Conservation (phyloP, 192 early-diverging fungal genomes). For the Rhizophagus clarus region DNA sequence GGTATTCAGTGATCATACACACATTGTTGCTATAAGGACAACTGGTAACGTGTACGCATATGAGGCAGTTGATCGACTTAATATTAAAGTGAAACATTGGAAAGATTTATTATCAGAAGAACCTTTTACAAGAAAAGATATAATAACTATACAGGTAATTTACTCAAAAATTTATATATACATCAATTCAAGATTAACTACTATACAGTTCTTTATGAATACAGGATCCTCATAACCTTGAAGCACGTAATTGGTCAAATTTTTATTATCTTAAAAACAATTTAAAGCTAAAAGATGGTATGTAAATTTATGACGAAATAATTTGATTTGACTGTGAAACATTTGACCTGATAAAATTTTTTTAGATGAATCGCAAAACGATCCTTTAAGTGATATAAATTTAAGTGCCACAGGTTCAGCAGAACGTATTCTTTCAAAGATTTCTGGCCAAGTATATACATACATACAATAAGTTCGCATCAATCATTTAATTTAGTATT, state of each 20-base stretch:
- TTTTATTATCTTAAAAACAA: constrained; percentile 80
- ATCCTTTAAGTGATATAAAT: constrained; percentile 67
- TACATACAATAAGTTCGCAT: too few species aligned
- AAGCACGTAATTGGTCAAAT: constrained; percentile 63
- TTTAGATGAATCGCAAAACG: constrained; percentile 14
- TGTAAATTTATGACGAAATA: constrained; percentile 5
- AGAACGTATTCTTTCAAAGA: constrained; percentile 54
- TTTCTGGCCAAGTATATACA: constrained; percentile 43
- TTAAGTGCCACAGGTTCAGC: constrained; percentile 54
- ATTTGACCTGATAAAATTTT: neutral
- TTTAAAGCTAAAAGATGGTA: constrained; percentile 56
- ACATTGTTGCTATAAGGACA: constrained; percentile 84
- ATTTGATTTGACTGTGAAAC: neutral
- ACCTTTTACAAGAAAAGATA: constrained; percentile 83
- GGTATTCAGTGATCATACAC: constrained; percentile 78
- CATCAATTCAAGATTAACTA: neutral
- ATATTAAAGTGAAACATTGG: constrained; percentile 85
- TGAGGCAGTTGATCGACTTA: constrained; percentile 84
- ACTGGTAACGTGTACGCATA: constrained; percentile 89
- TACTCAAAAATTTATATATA: neutral
- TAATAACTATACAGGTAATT: constrained; percentile 81
- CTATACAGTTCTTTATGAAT: constrained; percentile 3
- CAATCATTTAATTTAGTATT: neutral
- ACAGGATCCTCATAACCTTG: constrained; percentile 80
- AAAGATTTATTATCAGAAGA: constrained; percentile 85